Evolutionary conservation across 1,139 yeast species (phyloP), one percentile per base, ranked within the genome.

Genomic region (Nadsonia starkeyi-henricii): DNA sequence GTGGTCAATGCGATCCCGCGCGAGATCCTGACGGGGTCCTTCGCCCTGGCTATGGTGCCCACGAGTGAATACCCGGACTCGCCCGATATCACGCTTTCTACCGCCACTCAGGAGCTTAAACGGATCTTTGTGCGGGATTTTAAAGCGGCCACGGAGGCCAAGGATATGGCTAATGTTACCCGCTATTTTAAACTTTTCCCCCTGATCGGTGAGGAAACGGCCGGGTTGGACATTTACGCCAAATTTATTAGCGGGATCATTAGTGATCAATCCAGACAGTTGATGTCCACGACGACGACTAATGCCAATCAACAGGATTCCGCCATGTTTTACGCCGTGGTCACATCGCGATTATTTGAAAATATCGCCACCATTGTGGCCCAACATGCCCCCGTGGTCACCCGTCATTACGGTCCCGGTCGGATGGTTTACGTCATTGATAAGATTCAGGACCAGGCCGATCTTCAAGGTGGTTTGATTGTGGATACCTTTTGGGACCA

Each of bases 101-200:
- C 69, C 18, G 85, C 94, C 76, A 73, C 78, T 3, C 67, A 67
- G 1, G 72, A 78, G 44, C 69, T 89, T 51, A 78, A 78, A 2
- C 62, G 62, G 1, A 66, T 79, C 1, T 88, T 88, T 59, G 65
- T 73, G 45, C 61, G 69, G 2, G 81, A 79, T 55, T 91, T 91
- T 62, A 72, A 72, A 45, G 72, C 71, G 41, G 95, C 96, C 0
- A 84, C 96, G 1, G 63, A 67, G 21, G 66, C 68, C 0, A 77
- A 77, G 52, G 79, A 86, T 58, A 85, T 85, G 51, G 79, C 75
- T 44, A 73, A 77, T 49, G 68, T 91, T 50, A 85, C 96, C 0
- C 72, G 78, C 49, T 85, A 78, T 61, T 91, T 91, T 66, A 85
- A 85, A 58, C 69, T 88, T 54, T 89, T 91, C 63, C 99, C 99